Base-by-base conservation (phyloP, 257 asterid species). In the Verbascum thapsus region DNA sequence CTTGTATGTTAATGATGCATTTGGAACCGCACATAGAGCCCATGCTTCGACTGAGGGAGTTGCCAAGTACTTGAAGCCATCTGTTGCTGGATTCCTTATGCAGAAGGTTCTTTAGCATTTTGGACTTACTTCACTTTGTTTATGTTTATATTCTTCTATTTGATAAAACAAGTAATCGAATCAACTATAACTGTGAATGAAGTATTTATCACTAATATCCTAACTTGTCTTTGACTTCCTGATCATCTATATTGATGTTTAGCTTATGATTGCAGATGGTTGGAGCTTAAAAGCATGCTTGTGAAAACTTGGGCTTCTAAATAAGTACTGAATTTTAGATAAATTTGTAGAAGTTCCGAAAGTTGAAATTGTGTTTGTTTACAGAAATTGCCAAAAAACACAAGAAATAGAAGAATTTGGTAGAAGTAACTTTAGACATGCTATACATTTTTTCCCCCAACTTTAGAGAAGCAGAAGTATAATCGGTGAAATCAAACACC, bases 1-100 rank as follows among this genome's bases (percentile, higher is more conserved):
- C 62, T 61, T 79, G 63, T 79, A 75, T 65, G 84, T 79, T 30
- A 79, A 79, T 45, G 84, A 79, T 64, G 84, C 84, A 23, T 79
- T 79, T 35, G 84, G 84, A 48, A 75, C 79, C 40, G 84, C 84
- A 26, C 84, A 79, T 20, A 79, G 84, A 58, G 84, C 84, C 41
- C 84, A 79, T 61, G 84, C 84, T 51, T 79, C 84, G 0, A 79
- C 84, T 1, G 84, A 79, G 71, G 84, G 84, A 23, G 84, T 75
- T 44, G 65, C 84, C 45, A 79, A 79, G 71, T 72, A 57, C 75
- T 62, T 79, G 79, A 75, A 79, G 66, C 84, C 84, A 42, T 26
- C 84, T 20, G 85, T 79, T 65, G 85, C 85, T 55, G 85, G 85
- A 26, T 75, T 79, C 72, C 85, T 79, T 61, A 72, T 79, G 79